Conservation (phyloP, 345 rosid genomes). For the Euphorbia tirucalli region DNA sequence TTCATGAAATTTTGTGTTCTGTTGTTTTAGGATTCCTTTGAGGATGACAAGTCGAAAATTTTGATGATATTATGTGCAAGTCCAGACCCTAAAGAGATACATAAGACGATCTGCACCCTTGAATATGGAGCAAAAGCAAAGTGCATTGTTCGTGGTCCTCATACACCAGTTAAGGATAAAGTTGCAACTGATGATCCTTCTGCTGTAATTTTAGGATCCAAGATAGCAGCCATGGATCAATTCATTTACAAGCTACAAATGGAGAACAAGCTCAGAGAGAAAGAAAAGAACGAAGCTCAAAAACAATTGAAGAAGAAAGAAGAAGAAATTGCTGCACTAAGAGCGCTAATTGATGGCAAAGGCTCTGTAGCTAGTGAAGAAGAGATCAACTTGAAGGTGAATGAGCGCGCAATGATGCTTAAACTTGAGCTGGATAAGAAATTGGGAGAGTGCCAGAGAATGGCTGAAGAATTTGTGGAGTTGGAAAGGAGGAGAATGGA, state of each 20-base stretch:
- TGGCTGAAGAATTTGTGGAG: slow-evolving; percentile 82
- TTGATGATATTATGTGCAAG: slow-evolving; percentile 95
- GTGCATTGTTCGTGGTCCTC: slow-evolving; percentile 88
- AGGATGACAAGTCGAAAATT: slow-evolving; percentile 92
- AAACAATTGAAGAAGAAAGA: slow-evolving; percentile 74
- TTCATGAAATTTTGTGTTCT: neutral
- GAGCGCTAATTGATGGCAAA: slow-evolving; percentile 53
- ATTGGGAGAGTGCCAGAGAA: slow-evolving; percentile 72
- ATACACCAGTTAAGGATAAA: slow-evolving; percentile 67
- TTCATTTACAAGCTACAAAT: slow-evolving; percentile 72
- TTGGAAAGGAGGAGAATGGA: slow-evolving; percentile 94
- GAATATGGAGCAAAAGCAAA: slow-evolving; percentile 99
- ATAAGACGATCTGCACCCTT: slow-evolving; percentile 93
- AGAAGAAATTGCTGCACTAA: slow-evolving; percentile 66
- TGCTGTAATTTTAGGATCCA: slow-evolving; percentile 58
- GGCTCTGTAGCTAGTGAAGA: slow-evolving; percentile 55
- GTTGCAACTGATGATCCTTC: slow-evolving; percentile 58
- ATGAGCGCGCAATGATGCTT: slow-evolving; percentile 50
- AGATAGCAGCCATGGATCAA: slow-evolving; percentile 90
- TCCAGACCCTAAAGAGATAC: slow-evolving; percentile 91
- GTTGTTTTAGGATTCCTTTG: slow-evolving; percentile 81
- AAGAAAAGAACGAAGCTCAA: slow-evolving; percentile 71
- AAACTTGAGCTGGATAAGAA: slow-evolving; percentile 67
- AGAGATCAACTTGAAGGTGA: slow-evolving; percentile 72
- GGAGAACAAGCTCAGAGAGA: slow-evolving; percentile 84